Evolutionary conservation across 2,329 filamentous ascomycete genomes (phyloP), one percentile per base, ranked within the genome.

Genomic region (Talaromyces albobiverticillius): DNA sequence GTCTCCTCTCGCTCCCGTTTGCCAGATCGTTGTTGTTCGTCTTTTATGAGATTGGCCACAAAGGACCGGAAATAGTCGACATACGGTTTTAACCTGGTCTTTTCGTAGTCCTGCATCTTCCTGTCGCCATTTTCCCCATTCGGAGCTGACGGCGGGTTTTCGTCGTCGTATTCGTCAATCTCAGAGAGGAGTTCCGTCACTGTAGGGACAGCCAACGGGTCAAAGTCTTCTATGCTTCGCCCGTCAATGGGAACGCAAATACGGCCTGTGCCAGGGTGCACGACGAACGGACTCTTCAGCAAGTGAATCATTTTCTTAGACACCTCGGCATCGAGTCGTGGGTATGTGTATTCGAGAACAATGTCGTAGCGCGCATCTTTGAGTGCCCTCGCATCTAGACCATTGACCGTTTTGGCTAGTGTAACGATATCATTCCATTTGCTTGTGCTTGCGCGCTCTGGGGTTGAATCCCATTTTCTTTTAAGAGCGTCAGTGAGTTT

Each of bases 271-370:
- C 91, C 91, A 0, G 94, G 94, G 69, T 99, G 94, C 34, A 99
- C 87, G 57, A 96, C 93, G 67, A 99, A 99, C 0, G 94, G 94
- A 58, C 87, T 92, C 71, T 99, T 99, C 63, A 99, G 85, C 80
- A 99, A 84, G 81, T 99, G 94, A 76, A 96, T 97, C 54, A 95
- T 84, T 70, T 96, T 96, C 79, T 97, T 97, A 67, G 89, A 94
- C 68, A 99, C 94, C 72, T 96, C 91, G 58, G 94, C 92, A 78
- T 99, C 94, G 52, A 99, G 88, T 36, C 94, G 87, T 3, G 94
- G 94, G 72, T 99, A 99, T 6, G 94, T 96, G 75, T 99, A 97
- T 74, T 99, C 94, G 26, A 99, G 83, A 3, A 97, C 86, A 58
- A 99, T 89, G 67, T 97, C 94, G 70, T 96, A 91, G 74, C 96